Base-by-base conservation (phyloP, 441 rosid species). In the Adansonia grandidieri region DNA sequence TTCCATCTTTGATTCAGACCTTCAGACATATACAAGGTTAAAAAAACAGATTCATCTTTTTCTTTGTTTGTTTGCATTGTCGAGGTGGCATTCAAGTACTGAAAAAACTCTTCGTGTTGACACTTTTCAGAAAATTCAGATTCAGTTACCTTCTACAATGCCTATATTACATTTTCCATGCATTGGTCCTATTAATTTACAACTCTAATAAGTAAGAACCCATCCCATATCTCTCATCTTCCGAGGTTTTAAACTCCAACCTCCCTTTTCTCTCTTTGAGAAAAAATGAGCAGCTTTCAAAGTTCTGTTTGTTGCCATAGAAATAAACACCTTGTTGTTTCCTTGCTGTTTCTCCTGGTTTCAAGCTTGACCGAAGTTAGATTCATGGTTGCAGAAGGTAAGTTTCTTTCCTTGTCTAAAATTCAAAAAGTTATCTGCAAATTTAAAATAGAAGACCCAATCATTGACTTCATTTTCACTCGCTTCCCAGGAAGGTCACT, bases 361-460 rank as follows among this genome's bases (percentile, higher is more conserved):
- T 85, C 86, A 60, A 80, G 76, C 84, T 78, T 79, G 13, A 77
- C 77, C 74, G 80, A 79, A 5, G 57, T 82, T 58, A 70, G 63
- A 53, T 81, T 79, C 82, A 51, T 65, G 47, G 89, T 84, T 50
- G 84, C 47, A 51, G 75, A 85, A 81, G 89, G 94, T 88, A 82
- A 74, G 78, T 72, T 28, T 40, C 51, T 72, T 19, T 40, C 28
- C 72, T 17, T 17, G 7, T 71, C 75, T 48, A 19, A 53, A 56
- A 69, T 56, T 13, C 9, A 74, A 66, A 53, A 2, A 50, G 24
- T 37, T 1, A 9, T 42, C 53, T 67, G 15, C 47, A 47, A 19
- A 50, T 20, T 14, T 42, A 22, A 15, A 2, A 1, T 5, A 40
- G 22, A 51, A 57, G 61, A 54, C 1, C 37, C 47, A 51, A 19